A percentile compares a stretch with the other conserved stretches of the same genome.
Conservation (phyloP, 257 asterid species). For the Paulownia fortunei region DNA sequence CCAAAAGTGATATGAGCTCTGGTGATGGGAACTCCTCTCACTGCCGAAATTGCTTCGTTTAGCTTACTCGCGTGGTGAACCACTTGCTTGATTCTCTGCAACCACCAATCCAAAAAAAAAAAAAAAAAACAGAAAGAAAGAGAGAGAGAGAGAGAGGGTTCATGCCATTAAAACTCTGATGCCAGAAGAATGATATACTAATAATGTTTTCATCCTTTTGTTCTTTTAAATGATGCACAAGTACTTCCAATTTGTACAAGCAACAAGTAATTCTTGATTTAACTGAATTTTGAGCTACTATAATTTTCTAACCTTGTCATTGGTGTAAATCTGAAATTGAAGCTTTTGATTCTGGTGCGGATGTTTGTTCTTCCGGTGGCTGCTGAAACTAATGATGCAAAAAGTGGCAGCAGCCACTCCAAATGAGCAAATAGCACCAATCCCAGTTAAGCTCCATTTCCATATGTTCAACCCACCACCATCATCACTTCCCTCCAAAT, state of each 20-base stretch:
- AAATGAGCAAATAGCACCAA: slow-evolving; percentile 79
- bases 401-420: slow-evolving; percentile 73
- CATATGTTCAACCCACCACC: slow-evolving; percentile 48
- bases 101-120: neutral
- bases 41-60: slow-evolving; percentile 58
- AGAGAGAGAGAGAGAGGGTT: no score
- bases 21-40: slow-evolving; percentile 49
- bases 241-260: no score
- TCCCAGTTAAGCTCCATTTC: slow-evolving; percentile 71
- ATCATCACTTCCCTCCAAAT: slow-evolving; percentile 27
- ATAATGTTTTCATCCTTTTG: no score
- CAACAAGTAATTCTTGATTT: neutral
- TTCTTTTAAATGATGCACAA: no score
- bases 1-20: slow-evolving; percentile 71
- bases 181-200: neutral
- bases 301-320: slow-evolving; percentile 52
- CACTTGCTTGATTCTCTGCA: slow-evolving; percentile 61
- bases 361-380: slow-evolving; percentile 37
- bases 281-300: neutral
- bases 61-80: slow-evolving; percentile 44
- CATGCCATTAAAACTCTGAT: neutral
- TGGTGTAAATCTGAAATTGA: slow-evolving; percentile 56
- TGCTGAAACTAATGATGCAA: slow-evolving; percentile 61
- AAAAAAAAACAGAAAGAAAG: neutral
- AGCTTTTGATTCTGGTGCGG: slow-evolving; percentile 51